A percentile compares a stretch with the other conserved stretches of the same genome.
Conservation (phyloP, 495 filamentous ascomycete species). For the Aspergillus affinis region DNA sequence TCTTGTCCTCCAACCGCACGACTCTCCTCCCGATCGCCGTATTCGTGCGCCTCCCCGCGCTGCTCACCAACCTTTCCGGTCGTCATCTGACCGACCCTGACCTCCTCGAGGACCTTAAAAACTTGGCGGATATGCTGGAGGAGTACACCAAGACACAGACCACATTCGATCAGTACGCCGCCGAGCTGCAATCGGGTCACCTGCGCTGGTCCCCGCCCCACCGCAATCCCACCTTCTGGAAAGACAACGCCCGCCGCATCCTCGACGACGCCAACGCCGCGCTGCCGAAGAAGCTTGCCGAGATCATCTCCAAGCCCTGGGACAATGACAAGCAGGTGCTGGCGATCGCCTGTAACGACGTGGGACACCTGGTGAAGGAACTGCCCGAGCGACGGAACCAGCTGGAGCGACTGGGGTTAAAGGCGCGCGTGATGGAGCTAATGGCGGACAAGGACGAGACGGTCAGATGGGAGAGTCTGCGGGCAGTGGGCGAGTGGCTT, state of each 20-base stretch:
- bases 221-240: constrained; percentile 87
- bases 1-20: constrained; percentile 69
- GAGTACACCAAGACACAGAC: constrained; percentile 96
- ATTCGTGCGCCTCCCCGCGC: constrained; percentile 75
- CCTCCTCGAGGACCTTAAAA: constrained; percentile 79
- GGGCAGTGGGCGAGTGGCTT: constrained; percentile 90
- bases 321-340: constrained; percentile 93
- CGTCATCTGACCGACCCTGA: constrained; percentile 89
- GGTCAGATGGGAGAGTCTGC: constrained; percentile 92
- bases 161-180: constrained; percentile 93
- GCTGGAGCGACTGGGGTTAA: constrained; percentile 88
- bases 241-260: constrained; percentile 90
- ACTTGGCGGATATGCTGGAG: constrained; percentile 74
- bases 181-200: constrained; percentile 84
- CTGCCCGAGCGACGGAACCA: constrained; percentile 79
- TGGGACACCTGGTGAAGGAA: constrained; percentile 85
- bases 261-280: constrained; percentile 80
- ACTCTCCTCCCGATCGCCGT: constrained; percentile 79
- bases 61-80: constrained; percentile 74
- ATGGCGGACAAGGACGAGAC: constrained; percentile 90
- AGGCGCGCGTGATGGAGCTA: constrained; percentile 89
- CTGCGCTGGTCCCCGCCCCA: constrained; percentile 95
- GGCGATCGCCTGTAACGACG: constrained; percentile 93
- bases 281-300: constrained; percentile 77
- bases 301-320: constrained; percentile 84